These are phyloP conservation scores for Euphorbia peplus DNA, from an alignment of 345 rosid species.

Conservation along the genomic window DNA sequence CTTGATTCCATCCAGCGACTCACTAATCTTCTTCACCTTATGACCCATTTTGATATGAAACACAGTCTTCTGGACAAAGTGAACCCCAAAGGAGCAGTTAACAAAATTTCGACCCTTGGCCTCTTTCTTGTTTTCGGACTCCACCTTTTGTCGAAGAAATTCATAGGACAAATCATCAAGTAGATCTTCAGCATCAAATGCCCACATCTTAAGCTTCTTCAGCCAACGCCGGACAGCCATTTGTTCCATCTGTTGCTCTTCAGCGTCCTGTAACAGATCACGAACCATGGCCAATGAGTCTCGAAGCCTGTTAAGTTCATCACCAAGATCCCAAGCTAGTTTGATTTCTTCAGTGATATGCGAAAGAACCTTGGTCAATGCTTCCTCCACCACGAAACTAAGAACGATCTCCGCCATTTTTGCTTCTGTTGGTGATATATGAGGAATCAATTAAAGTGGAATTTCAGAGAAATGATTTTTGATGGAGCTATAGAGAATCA, in stretches of 20 bases:
- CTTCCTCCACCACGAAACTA: neutral
- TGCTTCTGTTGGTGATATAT: neutral
- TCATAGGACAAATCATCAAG: constrained; percentile 2
- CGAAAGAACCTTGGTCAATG: neutral
- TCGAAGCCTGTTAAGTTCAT: neutral
- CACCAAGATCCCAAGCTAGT: neutral
- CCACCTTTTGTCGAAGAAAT: neutral
- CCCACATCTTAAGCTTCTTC: neutral
- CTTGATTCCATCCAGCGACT: neutral
- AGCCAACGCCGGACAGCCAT: neutral
- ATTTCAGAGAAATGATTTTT: neutral
- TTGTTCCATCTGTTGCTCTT: neutral
- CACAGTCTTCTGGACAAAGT: neutral
- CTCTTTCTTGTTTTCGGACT: neutral
- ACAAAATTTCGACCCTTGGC: neutral
- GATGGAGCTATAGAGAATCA: too few relatives aligned
- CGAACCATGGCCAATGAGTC: neutral
- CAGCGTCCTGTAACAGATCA: neutral
- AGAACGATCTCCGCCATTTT: neutral
- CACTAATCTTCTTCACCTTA: neutral
- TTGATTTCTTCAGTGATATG: constrained; percentile 1
- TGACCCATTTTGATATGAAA: neutral
- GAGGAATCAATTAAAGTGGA: neutral
- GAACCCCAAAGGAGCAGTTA: neutral
- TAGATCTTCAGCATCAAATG: neutral